Conservation (phyloP, 1,139 yeast species). For the Blastobotrys persicus region DNA sequence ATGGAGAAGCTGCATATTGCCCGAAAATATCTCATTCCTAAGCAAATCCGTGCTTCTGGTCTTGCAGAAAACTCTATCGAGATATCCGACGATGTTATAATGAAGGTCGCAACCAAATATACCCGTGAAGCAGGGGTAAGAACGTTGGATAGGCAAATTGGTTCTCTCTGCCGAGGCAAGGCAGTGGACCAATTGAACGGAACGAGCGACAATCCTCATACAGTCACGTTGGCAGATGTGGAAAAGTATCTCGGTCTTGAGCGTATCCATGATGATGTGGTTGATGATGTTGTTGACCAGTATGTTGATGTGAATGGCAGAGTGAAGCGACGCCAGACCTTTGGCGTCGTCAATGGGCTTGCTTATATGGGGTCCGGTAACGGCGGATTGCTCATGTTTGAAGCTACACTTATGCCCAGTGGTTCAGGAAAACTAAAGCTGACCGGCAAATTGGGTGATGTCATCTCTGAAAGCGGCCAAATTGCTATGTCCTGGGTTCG, state of each 20-base stretch:
- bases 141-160: conserved; percentile 67
- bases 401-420: conserved; percentile 65
- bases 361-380: conserved; percentile 88
- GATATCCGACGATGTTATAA: conserved; percentile 49
- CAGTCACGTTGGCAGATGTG: conserved; percentile 37
- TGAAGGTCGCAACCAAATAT: conserved; percentile 65
- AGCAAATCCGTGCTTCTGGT: conserved; percentile 73
- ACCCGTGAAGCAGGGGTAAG: conserved; percentile 90
- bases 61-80: conserved; percentile 44
- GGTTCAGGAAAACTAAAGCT: conserved; percentile 52
- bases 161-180: conserved; percentile 72
- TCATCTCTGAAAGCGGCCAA: conserved; percentile 76
- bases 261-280: conserved; percentile 39
- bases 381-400: conserved; percentile 80
- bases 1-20: conserved; percentile 79
- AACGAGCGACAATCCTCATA: conserved; percentile 10
- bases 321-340: conserved; percentile 41
- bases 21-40: conserved; percentile 67
- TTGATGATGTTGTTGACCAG: conserved; percentile 37
- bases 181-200: conserved; percentile 69
- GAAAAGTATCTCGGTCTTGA: conserved; percentile 48
- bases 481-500: conserved; percentile 75
- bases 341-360: conserved; percentile 86
- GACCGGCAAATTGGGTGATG: conserved; percentile 85
- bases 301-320: conserved; percentile 27